These are phyloP conservation scores for Westerdykella aurantiaca DNA, from an alignment of 2,329 filamentous ascomycete genomes.

Conservation along the genomic window DNA sequence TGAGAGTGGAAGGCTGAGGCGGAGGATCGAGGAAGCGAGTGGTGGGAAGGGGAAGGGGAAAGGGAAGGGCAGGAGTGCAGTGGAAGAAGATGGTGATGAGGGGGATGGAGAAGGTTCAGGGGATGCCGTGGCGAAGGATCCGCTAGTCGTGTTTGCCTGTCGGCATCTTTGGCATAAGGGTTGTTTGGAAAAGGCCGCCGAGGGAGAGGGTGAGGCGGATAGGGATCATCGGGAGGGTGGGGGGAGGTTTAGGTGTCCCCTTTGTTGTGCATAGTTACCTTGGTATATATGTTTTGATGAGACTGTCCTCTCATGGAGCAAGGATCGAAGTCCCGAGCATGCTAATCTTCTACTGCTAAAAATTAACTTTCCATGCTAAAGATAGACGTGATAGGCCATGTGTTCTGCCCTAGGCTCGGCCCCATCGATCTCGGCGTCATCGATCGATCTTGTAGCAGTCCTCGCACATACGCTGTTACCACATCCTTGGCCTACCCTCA, in stretches of 20 bases:
- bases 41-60: slow-evolving; percentile 40
- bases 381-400: too few relatives aligned
- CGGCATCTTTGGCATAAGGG: slow-evolving; percentile 36
- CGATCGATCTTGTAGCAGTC: too few relatives aligned
- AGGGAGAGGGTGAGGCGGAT: slow-evolving; percentile 1
- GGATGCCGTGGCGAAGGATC: slow-evolving; percentile 13
- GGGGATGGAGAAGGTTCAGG: slow-evolving; percentile 35
- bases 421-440: too few relatives aligned
- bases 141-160: slow-evolving; percentile 37
- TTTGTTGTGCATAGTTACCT: slow-evolving; percentile 20
- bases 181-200: slow-evolving; percentile 26
- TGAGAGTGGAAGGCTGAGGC: slow-evolving; percentile 40
- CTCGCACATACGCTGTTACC: too few relatives aligned
- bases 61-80: slow-evolving; percentile 47
- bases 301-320: too few relatives aligned
- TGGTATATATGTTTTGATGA: not conserved
- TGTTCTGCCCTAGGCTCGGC: too few relatives aligned
- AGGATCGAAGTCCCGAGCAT: too few relatives aligned
- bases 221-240: not conserved
- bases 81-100: slow-evolving; percentile 40
- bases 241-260: slow-evolving; percentile 20
- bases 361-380: too few relatives aligned
- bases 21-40: slow-evolving; percentile 33
- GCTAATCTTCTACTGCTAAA: too few relatives aligned
- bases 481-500: too few relatives aligned